A percentile compares a stretch with the other conserved stretches of the same genome.
These are phyloP conservation scores for Pyracantha coccinea DNA, from an alignment of 331 rosid species.

Conservation along the genomic window DNA sequence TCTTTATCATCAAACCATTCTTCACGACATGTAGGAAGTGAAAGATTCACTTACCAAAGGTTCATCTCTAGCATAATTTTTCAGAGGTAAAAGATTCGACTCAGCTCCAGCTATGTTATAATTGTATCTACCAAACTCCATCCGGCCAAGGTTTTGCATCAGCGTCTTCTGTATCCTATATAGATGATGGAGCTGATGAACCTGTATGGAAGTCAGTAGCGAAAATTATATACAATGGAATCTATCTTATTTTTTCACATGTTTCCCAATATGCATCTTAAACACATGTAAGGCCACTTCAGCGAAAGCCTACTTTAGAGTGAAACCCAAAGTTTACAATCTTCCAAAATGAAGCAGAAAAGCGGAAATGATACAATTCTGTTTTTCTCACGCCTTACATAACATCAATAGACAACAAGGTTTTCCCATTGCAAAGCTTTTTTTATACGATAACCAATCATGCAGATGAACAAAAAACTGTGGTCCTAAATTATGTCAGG, in stretches of 20 bases:
- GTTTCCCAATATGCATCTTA: background rate
- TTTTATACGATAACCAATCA: background rate
- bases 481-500: background rate
- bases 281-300: background rate
- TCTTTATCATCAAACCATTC: background rate
- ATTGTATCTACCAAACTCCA: conserved; percentile 23
- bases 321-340: background rate
- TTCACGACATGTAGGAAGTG: too few relatives aligned
- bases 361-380: background rate
- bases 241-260: background rate
- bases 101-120: conserved; percentile 15
- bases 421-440: background rate
- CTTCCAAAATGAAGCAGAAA: background rate
- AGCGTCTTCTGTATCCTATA: conserved; percentile 40
- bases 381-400: background rate
- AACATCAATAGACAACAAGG: background rate
- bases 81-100: conserved; percentile 16
- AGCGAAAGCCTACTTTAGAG: background rate
- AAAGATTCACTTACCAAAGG: conserved; percentile 4
- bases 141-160: conserved; percentile 27
- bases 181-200: conserved; percentile 46
- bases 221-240: background rate
- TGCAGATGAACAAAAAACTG: background rate
- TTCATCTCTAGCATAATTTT: conserved; percentile 14
- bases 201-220: conserved; percentile 26